Conservation (phyloP, 257 asterid genomes). For the Anisodus tanguticus region DNA sequence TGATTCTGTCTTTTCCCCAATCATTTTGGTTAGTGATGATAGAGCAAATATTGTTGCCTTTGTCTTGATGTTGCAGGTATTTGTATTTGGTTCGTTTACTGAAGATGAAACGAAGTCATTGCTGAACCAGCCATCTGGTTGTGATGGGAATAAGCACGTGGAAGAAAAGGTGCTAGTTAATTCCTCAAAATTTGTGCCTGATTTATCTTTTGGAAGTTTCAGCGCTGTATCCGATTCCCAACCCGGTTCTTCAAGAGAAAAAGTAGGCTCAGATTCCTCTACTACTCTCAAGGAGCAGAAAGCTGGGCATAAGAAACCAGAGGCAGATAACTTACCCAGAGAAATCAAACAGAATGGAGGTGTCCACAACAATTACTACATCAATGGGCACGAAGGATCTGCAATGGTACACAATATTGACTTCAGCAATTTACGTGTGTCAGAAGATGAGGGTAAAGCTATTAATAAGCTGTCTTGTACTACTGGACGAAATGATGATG, state of each 20-base stretch:
- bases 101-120: constrained; percentile 77
- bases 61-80: constrained; percentile 49
- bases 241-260: constrained; percentile 39
- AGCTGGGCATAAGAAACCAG: constrained; percentile 34
- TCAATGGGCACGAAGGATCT: constrained; percentile 41
- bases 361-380: constrained; percentile 27
- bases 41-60: constrained; percentile 27
- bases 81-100: constrained; percentile 89
- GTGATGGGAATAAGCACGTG: constrained; percentile 31
- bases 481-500: constrained; percentile 37
- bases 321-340: constrained; percentile 33
- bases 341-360: constrained; percentile 59
- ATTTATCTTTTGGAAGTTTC: constrained; percentile 60
- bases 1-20: background rate
- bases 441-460: constrained; percentile 40
- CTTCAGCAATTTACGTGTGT: constrained; percentile 42
- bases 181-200: constrained; percentile 44
- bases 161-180: constrained; percentile 41
- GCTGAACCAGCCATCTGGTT: constrained; percentile 45
- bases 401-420: constrained; percentile 38
- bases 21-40: background rate
- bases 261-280: constrained; percentile 34
- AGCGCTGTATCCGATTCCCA: constrained; percentile 35
- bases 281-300: constrained; percentile 40
- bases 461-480: constrained; percentile 37